A percentile compares a stretch with the other conserved stretches of the same genome.
Conservation (phyloP, 2,329 filamentous ascomycete genomes). For the Rutstroemia sp. region DNA sequence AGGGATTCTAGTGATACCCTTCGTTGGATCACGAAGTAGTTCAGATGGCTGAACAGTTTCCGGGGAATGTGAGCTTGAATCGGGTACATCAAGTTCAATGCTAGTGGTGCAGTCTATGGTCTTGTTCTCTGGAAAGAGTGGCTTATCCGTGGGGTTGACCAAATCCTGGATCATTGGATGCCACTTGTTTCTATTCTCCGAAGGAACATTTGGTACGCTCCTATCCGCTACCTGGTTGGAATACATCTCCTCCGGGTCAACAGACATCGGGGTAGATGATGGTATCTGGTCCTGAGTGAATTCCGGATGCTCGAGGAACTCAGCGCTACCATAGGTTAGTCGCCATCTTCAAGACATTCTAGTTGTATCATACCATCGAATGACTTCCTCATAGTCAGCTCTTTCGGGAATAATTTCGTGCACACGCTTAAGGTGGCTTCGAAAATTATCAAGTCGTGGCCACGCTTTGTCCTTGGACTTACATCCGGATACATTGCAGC, state of each 20-base stretch:
- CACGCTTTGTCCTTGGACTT: slow-evolving; percentile 59
- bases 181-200: slow-evolving; percentile 9
- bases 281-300: slow-evolving; percentile 12
- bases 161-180: slow-evolving; percentile 19
- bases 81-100: slow-evolving; percentile 9
- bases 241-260: slow-evolving; percentile 3
- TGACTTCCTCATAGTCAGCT: slow-evolving; percentile 36
- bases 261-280: not conserved
- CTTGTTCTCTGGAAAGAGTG: slow-evolving; percentile 6
- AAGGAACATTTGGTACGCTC: not conserved
- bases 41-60: slow-evolving; percentile 23
- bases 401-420: slow-evolving; percentile 39
- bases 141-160: slow-evolving; percentile 12
- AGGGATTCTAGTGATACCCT: slow-evolving; percentile 10
- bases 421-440: slow-evolving; percentile 65
- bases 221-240: not conserved
- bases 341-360: not conserved
- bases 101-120: not conserved
- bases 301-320: slow-evolving; percentile 15
- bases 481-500: slow-evolving; percentile 52
- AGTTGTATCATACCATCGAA: slow-evolving; percentile 35
- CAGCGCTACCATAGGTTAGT: slow-evolving; percentile 14
- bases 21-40: slow-evolving; percentile 11
- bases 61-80: slow-evolving; percentile 10
- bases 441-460: slow-evolving; percentile 82